A percentile compares a stretch with the other conserved stretches of the same genome.
These are phyloP conservation scores for Candida sojae DNA, from an alignment of 1,139 yeast genomes.

Conservation along the genomic window DNA sequence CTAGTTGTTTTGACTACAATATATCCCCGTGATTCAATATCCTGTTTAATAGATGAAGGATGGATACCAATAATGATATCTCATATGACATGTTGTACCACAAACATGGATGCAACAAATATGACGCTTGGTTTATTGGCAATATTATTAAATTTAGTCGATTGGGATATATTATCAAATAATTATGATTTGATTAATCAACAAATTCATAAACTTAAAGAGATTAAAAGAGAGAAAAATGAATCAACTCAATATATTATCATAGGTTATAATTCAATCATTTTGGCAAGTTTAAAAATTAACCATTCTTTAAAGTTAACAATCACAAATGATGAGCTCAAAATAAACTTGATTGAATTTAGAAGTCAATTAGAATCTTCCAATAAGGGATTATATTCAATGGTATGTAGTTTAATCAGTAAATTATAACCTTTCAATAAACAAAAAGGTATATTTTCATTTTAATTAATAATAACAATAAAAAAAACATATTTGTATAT, in stretches of 20 bases:
- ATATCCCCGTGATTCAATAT: neutral
- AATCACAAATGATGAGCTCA: neutral
- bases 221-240: conserved; percentile 2
- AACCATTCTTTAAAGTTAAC: neutral
- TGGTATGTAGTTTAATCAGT: neutral
- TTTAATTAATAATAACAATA: neutral
- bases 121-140: conserved; percentile 11
- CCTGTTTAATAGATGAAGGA: neutral
- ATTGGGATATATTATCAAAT: neutral
- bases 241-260: conserved; percentile 14
- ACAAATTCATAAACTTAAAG: conserved; percentile 7
- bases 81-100: conserved; percentile 1
- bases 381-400: neutral
- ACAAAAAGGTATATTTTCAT: neutral
- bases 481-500: neutral
- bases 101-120: neutral
- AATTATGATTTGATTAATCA: conserved; percentile 10
- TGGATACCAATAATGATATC: neutral
- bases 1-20: conserved; percentile 4
- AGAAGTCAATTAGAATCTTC: neutral
- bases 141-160: conserved; percentile 7
- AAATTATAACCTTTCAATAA: neutral
- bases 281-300: conserved; percentile 13
- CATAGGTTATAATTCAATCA: conserved; percentile 17
- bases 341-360: neutral